phyloP scores from a whole-genome alignment of 2,329 filamentous ascomycete species.

The Colletotrichum orbiculare region DNA sequence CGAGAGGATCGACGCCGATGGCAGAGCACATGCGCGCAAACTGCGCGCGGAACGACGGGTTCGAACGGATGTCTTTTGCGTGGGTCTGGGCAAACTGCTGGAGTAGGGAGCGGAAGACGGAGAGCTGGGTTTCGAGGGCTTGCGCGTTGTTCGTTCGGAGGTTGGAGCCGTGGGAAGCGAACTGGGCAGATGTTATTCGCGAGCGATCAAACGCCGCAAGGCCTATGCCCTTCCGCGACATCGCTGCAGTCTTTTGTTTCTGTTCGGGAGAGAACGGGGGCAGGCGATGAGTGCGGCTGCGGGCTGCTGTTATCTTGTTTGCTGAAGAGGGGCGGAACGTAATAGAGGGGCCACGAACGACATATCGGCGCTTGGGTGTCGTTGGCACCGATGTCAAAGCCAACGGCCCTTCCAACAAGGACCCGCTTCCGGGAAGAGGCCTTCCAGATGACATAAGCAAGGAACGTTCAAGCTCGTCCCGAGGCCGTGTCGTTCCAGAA shows the following conservation, averaged over 20 bases:
- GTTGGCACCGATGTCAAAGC: slow-evolving; percentile 18
- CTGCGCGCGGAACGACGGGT: slow-evolving; percentile 93
- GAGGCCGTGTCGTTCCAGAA: background rate
- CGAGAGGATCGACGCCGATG: slow-evolving; percentile 94
- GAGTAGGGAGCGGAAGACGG: slow-evolving; percentile 93
- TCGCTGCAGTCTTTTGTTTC: slow-evolving; percentile 43
- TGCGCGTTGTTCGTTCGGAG: slow-evolving; percentile 87
- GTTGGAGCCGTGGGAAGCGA: slow-evolving; percentile 87
- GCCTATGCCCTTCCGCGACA: slow-evolving; percentile 86
- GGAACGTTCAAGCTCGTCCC: background rate
- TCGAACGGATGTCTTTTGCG: slow-evolving; percentile 93
- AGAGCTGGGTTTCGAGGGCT: slow-evolving; percentile 91
- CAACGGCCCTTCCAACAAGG: background rate
- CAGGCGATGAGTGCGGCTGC: too few relatives aligned
- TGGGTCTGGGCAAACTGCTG: slow-evolving; percentile 97
- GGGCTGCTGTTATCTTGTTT: background rate
- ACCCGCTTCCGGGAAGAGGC: background rate
- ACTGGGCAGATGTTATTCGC: slow-evolving; percentile 86
- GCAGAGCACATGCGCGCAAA: slow-evolving; percentile 98
- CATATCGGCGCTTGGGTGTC: slow-evolving; percentile 7
- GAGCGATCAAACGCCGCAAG: slow-evolving; percentile 90
- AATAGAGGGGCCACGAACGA: slow-evolving; percentile 21
- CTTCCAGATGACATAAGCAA: slow-evolving; percentile 29
- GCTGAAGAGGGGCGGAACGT: slow-evolving; percentile 14
- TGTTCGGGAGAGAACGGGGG: background rate